Evolutionary conservation across 2,329 filamentous ascomycete genomes (phyloP).

Genomic region (Geoglossum cookeanum): DNA sequence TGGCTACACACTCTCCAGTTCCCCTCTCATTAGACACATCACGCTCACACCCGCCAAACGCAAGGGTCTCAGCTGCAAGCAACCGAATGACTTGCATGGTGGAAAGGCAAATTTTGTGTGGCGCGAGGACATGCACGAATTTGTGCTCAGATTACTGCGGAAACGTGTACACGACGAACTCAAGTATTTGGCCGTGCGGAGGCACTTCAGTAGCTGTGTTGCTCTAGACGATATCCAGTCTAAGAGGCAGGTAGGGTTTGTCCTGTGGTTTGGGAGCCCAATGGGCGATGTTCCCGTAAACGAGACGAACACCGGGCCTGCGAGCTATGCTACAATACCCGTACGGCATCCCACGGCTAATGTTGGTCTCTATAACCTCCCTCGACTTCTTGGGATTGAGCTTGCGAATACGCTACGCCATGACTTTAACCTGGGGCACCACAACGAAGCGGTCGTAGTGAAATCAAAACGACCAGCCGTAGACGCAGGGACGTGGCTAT

Average conservation of each 20-base stretch:
- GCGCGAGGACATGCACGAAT: slow-evolving; percentile 36
- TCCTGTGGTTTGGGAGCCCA: slow-evolving; percentile 3
- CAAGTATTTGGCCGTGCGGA: slow-evolving; percentile 27
- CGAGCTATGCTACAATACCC: not conserved
- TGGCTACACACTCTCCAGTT: slow-evolving; percentile 17
- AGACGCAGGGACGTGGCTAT: slow-evolving; percentile 31
- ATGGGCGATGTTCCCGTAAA: slow-evolving; percentile 6
- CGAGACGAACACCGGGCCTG: not conserved
- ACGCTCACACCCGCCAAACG: slow-evolving; percentile 12
- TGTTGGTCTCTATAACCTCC: slow-evolving; percentile 34
- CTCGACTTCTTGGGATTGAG: slow-evolving; percentile 30
- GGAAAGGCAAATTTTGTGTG: slow-evolving; percentile 18
- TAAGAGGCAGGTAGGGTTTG: not conserved
- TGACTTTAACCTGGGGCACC: slow-evolving; percentile 23
- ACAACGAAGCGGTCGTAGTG: slow-evolving; percentile 22
- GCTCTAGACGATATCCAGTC: not conserved
- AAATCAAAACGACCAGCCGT: slow-evolving; percentile 19
- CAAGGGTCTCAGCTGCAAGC: slow-evolving; percentile 6
- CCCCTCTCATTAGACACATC: slow-evolving; percentile 13
- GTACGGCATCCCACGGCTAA: slow-evolving; percentile 12
- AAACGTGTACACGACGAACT: slow-evolving; percentile 25
- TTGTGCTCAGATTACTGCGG: slow-evolving; percentile 33
- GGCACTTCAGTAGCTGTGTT: slow-evolving; percentile 14
- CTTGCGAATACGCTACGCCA: slow-evolving; percentile 23
- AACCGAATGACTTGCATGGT: slow-evolving; percentile 3